These are phyloP conservation scores for Chytriomyces confervae DNA, from an alignment of 192 early-diverging fungal species.

Conservation along the genomic window DNA sequence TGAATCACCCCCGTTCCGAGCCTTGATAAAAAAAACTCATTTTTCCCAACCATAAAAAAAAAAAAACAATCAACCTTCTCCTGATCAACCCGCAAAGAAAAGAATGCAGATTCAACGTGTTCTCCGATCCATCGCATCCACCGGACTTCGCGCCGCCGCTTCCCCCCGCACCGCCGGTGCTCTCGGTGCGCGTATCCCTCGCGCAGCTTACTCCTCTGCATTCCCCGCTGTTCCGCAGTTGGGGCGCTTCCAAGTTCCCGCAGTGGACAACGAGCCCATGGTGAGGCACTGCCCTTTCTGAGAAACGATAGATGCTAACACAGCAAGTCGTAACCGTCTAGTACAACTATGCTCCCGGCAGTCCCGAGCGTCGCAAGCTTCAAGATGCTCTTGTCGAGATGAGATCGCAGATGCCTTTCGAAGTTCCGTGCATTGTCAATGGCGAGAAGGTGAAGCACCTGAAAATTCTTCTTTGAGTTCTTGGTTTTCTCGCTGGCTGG, in stretches of 20 bases:
- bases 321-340: slow-evolving; percentile 20
- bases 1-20: not conserved
- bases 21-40: not conserved
- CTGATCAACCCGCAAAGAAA: slow-evolving; percentile 6
- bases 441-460: slow-evolving; percentile 67
- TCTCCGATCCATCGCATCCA: not conserved
- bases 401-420: slow-evolving; percentile 64
- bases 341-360: slow-evolving; percentile 77
- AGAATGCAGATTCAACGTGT: not conserved
- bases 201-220: slow-evolving; percentile 2
- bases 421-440: slow-evolving; percentile 85
- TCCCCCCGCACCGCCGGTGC: not conserved
- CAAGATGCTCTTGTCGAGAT: slow-evolving; percentile 80
- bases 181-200: not conserved
- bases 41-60: not conserved
- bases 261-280: slow-evolving; percentile 87
- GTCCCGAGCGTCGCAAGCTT: slow-evolving; percentile 73
- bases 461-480: not conserved
- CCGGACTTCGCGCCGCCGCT: not conserved
- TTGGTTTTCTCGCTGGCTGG: not conserved
- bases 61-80: not conserved
- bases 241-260: slow-evolving; percentile 81
- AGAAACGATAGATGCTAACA: not conserved
- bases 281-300: slow-evolving; percentile 38
- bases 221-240: slow-evolving; percentile 60